Base-by-base conservation (phyloP, 176 grass and related monocot species). In the Coix lacrymajobi region DNA sequence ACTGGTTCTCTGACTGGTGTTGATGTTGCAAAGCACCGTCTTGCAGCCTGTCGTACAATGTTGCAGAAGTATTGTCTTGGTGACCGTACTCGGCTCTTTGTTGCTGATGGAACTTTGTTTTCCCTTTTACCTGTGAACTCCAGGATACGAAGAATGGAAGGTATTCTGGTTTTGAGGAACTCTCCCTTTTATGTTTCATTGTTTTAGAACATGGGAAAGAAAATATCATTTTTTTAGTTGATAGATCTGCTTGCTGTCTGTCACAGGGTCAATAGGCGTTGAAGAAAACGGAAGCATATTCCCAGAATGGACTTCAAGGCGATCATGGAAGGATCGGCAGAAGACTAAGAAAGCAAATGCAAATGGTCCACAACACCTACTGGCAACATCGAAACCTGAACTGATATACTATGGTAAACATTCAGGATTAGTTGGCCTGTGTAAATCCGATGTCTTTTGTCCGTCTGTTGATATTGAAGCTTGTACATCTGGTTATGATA, bases 321-420 rank as follows among this genome's bases (percentile, higher is more conserved):
- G 89, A 93, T 88, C 89, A 61, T 95, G 92, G 91, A 93, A 86
- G 84, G 96, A 98, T 28, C 58, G 87, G 70, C 90, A 91, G 39
- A 91, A 85, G 81, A 75, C 67, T 74, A 89, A 83, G 40, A 91
- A 86, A 38, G 83, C 75, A 79, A 83, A 78, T 88, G 85, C 67
- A 71, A 34, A 64, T 8, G 71, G 46, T 92, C 81, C 78, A 86
- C 54, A 65, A 64, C 80, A 85, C 29, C 77, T 66, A 66, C 39
- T 73, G 68, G 76, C 71, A 76, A 80, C 79, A 89, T 78, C 81
- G 8, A 88, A 93, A 79, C 96, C 92, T 25, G 96, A 98, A 65
- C 86, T 98, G 39, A 89, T 98, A 86, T 98, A 90, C 87, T 98
- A 98, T 88, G 96, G 96, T 62, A 92, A 85, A 80, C 70, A 95